Conservation (phyloP, 495 filamentous ascomycete genomes). For the Glonium stellatum region DNA sequence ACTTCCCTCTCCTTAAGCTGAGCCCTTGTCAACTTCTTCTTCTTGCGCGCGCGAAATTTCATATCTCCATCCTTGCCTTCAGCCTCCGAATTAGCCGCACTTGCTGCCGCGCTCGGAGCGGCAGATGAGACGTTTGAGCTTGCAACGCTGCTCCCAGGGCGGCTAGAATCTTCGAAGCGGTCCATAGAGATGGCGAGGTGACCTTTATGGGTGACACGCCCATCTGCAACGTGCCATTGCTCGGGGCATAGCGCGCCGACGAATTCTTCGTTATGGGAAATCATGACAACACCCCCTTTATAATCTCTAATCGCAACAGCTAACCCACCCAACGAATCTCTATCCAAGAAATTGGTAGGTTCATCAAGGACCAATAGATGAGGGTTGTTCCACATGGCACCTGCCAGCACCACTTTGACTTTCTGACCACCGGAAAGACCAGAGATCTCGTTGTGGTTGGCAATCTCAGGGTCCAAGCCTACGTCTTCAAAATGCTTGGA, state of each 20-base stretch:
- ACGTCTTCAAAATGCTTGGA: slow-evolving; percentile 97
- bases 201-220: slow-evolving; percentile 76
- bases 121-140: slow-evolving; percentile 47
- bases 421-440: slow-evolving; percentile 98
- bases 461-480: slow-evolving; percentile 93
- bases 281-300: slow-evolving; percentile 97
- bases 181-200: slow-evolving; percentile 62
- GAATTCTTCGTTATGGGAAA: slow-evolving; percentile 98
- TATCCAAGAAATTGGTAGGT: slow-evolving; percentile 98
- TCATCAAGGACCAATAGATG: slow-evolving; percentile 97
- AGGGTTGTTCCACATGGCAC: slow-evolving; percentile 91
- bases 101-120: slow-evolving; percentile 50
- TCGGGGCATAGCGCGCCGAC: slow-evolving; percentile 90
- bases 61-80: slow-evolving; percentile 69
- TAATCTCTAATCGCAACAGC: slow-evolving; percentile 96
- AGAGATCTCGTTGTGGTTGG: slow-evolving; percentile 96
- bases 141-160: slow-evolving; percentile 48
- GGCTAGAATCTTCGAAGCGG: slow-evolving; percentile 75
- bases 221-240: slow-evolving; percentile 88
- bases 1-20: slow-evolving; percentile 91
- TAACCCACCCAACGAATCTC: slow-evolving; percentile 90
- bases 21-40: slow-evolving; percentile 97
- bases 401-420: slow-evolving; percentile 86
- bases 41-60: slow-evolving; percentile 91
- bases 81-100: slow-evolving; percentile 74